Evolutionary conservation across 2,329 filamentous ascomycete species (phyloP), one percentile per base, ranked within the genome.

Genomic region (Diaporthe eres): DNA sequence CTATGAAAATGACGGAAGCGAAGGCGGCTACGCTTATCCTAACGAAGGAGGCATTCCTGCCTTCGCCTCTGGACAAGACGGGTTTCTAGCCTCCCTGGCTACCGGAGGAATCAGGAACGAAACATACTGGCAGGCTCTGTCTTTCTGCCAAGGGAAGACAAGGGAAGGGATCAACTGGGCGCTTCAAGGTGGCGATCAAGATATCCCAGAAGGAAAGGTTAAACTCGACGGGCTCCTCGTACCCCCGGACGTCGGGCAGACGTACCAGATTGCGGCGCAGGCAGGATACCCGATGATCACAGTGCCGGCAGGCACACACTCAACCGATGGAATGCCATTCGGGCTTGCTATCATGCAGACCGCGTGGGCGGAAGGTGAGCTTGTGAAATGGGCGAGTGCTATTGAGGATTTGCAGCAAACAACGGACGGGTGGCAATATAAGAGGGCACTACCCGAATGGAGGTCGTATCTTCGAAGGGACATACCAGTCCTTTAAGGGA

Each of bases 271-370:
- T 76, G 92, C 93, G 0, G 94, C 94, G 0, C 93, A 95, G 83
- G 94, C 94, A 7, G 93, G 93, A 0, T 95, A 95, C 80, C 94
- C 93, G 0, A 88, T 94, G 80, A 87, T 95, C 70, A 94, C 93
- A 0, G 81, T 95, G 1, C 94, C 94, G 0, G 91, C 88, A 0
- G 92, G 92, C 1, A 84, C 91, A 8, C 86, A 89, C 78, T 78
- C 83, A 12, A 83, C 81, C 17, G 88, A 87, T 4, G 90, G 90
- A 9, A 92, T 93, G 89, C 90, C 90, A 0, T 92, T 91, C 77
- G 91, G 91, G 1, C 81, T 93, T 37, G 90, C 86, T 0, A 85
- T 93, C 82, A 83, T 86, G 82, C 85, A 91, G 71, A 93, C 91
- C 1, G 92, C 91, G 0, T 93, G 89, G 86, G 87, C 85, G 1